These are phyloP conservation scores for Tothia fuscella DNA, from an alignment of 2,329 filamentous ascomycete genomes.

Conservation along the genomic window DNA sequence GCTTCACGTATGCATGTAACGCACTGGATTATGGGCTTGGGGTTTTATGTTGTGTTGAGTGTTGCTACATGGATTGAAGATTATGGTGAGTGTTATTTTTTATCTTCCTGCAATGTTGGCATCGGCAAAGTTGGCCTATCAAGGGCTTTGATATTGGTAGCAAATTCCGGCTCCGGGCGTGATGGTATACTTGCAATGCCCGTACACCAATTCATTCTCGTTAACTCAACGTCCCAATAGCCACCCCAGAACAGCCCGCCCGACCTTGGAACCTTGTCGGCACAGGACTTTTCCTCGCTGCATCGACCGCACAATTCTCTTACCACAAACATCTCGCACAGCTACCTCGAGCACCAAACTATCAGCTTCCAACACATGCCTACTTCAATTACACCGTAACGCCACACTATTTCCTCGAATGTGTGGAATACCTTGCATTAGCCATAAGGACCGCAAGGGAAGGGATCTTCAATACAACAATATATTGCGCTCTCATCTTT, in stretches of 20 bases:
- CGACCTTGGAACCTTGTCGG: slow-evolving; percentile 38
- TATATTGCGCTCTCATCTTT: slow-evolving; percentile 59
- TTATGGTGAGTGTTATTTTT: slow-evolving; percentile 49
- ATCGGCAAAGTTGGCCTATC: no score
- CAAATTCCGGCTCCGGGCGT: no score
- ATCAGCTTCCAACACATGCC: slow-evolving; percentile 64
- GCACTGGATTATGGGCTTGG: slow-evolving; percentile 68
- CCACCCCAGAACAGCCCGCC: no score
- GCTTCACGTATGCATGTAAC: slow-evolving; percentile 72
- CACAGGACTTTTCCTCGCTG: slow-evolving; percentile 50
- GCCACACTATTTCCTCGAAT: slow-evolving; percentile 88
- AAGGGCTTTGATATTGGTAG: no score
- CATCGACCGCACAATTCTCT: slow-evolving; percentile 61
- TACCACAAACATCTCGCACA: slow-evolving; percentile 49
- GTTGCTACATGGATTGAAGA: slow-evolving; percentile 79
- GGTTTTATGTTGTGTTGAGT: slow-evolving; percentile 64
- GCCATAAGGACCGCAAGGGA: slow-evolving; percentile 60
- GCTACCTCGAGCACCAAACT: slow-evolving; percentile 42
- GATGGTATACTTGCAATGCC: no score
- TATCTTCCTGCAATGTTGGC: no score
- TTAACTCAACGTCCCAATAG: no score
- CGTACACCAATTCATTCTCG: no score
- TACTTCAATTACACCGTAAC: slow-evolving; percentile 64
- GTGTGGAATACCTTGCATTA: slow-evolving; percentile 69
- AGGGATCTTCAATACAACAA: slow-evolving; percentile 56